A percentile compares a stretch with the other conserved stretches of the same genome.
phyloP scores from a whole-genome alignment of 441 rosid species.

The Euphorbia celastroides region DNA sequence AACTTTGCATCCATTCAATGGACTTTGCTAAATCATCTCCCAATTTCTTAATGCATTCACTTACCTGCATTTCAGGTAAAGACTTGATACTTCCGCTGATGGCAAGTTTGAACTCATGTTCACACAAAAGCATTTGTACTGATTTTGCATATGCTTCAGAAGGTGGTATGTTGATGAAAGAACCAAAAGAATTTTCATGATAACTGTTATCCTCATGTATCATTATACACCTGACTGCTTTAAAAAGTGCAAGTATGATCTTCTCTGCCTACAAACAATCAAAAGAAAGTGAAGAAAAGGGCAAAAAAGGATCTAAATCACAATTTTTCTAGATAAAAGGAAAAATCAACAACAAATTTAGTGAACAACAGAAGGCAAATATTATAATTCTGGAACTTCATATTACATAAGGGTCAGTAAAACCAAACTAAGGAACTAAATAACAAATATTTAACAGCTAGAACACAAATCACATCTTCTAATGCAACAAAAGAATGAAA shows the following conservation, averaged over 20 bases:
- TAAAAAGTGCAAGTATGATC: constrained; percentile 60
- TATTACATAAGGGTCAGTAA: constrained; percentile 7
- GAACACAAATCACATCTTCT: neutral
- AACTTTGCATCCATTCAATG: constrained; percentile 56
- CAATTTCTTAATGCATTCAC: constrained; percentile 60
- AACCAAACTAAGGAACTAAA: neutral
- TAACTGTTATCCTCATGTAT: constrained; percentile 31
- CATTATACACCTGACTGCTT: constrained; percentile 56
- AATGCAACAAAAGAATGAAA: constrained; percentile 1
- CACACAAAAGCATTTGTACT: constrained; percentile 46
- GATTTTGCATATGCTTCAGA: constrained; percentile 37
- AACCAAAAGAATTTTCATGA: constrained; percentile 24
- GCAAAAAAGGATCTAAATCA: constrained; percentile 3
- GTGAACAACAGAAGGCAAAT: neutral
- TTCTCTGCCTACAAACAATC: constrained; percentile 56
- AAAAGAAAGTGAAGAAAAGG: constrained; percentile 13
- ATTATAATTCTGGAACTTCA: constrained; percentile 8
- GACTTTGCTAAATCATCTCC: constrained; percentile 54
- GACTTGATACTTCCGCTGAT: constrained; percentile 49
- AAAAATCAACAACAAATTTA: constrained; percentile 6
- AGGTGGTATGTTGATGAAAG: constrained; percentile 22
- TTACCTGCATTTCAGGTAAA: constrained; percentile 88
- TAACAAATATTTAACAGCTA: neutral
- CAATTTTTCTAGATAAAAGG: neutral
- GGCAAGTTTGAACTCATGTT: constrained; percentile 56